These are phyloP conservation scores for Candida maesae DNA, from an alignment of 805 yeast species.

Conservation along the genomic window DNA sequence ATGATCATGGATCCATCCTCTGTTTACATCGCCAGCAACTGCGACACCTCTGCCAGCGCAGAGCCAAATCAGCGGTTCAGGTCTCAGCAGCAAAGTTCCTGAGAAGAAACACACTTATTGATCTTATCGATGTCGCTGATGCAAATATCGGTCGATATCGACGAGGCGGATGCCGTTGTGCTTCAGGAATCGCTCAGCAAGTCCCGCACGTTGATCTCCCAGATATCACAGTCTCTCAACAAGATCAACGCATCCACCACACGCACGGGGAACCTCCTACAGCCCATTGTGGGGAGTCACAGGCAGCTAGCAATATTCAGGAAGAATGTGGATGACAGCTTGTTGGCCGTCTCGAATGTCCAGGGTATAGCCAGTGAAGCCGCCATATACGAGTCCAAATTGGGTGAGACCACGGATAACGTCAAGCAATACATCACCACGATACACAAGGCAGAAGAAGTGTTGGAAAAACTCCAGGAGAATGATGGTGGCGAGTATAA, in stretches of 20 bases:
- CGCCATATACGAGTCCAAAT: slow-evolving; percentile 35
- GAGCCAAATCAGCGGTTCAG: too few relatives aligned
- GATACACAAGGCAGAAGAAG: slow-evolving; percentile 41
- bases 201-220: slow-evolving; percentile 50
- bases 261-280: slow-evolving; percentile 57
- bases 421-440: slow-evolving; percentile 35
- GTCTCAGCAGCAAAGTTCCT: too few relatives aligned
- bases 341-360: slow-evolving; percentile 42
- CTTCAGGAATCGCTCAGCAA: slow-evolving; percentile 67
- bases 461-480: slow-evolving; percentile 34
- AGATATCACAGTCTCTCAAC: slow-evolving; percentile 52
- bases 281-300: slow-evolving; percentile 67
- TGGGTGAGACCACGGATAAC: slow-evolving; percentile 31
- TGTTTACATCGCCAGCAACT: too few relatives aligned
- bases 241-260: slow-evolving; percentile 50
- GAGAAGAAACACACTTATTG: too few relatives aligned
- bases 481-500: slow-evolving; percentile 46
- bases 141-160: slow-evolving; percentile 45
- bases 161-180: slow-evolving; percentile 81
- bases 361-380: slow-evolving; percentile 48
- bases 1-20: too few relatives aligned
- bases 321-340: slow-evolving; percentile 43
- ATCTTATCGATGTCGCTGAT: slow-evolving; percentile 11
- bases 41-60: too few relatives aligned
- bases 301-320: slow-evolving; percentile 32